Conservation (phyloP, 306 rosid species). For the Lathyrus sativus region DNA sequence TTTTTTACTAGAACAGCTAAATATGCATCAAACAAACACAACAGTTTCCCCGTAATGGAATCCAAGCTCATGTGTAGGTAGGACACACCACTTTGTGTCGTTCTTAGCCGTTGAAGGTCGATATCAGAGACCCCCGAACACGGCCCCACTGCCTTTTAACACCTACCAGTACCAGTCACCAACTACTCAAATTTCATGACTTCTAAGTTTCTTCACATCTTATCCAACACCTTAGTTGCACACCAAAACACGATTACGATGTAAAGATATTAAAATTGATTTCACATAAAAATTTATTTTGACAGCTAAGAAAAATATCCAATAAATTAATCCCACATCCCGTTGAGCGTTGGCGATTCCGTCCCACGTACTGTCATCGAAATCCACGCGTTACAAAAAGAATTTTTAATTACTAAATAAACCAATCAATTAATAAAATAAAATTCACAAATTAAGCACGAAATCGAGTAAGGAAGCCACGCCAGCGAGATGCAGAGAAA, state of each 20-base stretch:
- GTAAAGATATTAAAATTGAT: too few relatives aligned
- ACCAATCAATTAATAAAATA: neutral
- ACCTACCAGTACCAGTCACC: neutral
- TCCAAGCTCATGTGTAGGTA: neutral
- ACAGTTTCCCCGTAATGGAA: neutral
- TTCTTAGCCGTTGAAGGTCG: neutral
- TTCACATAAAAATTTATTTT: too few relatives aligned
- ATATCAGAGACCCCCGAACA: neutral
- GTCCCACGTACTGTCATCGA: neutral
- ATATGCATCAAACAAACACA: neutral
- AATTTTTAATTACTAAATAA: neutral
- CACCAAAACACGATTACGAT: neutral
- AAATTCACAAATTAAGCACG: neutral
- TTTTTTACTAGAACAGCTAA: neutral
- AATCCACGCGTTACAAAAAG: neutral
- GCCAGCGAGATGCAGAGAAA: neutral
- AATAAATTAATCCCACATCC: neutral
- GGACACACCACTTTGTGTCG: neutral
- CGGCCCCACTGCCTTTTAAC: neutral
- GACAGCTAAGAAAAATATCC: neutral
- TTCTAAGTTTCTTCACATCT: neutral
- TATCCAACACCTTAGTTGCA: neutral
- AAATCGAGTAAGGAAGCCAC: neutral
- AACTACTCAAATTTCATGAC: neutral
- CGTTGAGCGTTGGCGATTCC: neutral